These are phyloP conservation scores for Ceratocystis papillata DNA, from an alignment of 2,329 filamentous ascomycete genomes.

Conservation along the genomic window DNA sequence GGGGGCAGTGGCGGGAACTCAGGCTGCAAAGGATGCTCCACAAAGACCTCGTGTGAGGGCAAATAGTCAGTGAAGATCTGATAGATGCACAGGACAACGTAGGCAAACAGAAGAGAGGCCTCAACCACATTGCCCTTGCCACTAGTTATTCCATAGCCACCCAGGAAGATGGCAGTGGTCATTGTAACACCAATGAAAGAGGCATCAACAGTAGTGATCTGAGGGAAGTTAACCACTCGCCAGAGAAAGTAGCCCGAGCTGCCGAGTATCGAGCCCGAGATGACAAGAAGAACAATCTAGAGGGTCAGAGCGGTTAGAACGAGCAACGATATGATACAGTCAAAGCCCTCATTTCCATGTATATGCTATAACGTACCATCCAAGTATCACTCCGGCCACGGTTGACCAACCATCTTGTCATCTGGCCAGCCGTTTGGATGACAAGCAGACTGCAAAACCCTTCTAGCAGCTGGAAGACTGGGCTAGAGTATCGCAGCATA, in stretches of 20 bases:
- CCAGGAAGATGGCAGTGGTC: constrained; percentile 84
- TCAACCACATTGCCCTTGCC: constrained; percentile 91
- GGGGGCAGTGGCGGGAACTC: constrained; percentile 94
- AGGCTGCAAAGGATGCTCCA: constrained; percentile 49
- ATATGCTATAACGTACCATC: constrained; percentile 56
- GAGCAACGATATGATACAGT: not conserved
- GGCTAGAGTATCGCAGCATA: constrained; percentile 77
- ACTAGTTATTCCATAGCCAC: constrained; percentile 86
- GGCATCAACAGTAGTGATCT: constrained; percentile 84
- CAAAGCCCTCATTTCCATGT: constrained; percentile 2
- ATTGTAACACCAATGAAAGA: constrained; percentile 86
- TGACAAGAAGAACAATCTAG: constrained; percentile 75
- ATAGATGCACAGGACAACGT: constrained; percentile 96
- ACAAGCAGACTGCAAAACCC: constrained; percentile 94
- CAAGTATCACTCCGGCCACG: constrained; percentile 86
- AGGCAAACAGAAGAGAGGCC: constrained; percentile 88
- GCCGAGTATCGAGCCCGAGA: constrained; percentile 84
- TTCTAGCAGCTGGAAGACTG: constrained; percentile 86
- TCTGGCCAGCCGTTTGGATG: constrained; percentile 88
- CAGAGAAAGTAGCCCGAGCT: constrained; percentile 94
- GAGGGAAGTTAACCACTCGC: constrained; percentile 86
- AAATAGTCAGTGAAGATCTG: constrained; percentile 99
- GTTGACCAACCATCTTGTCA: constrained; percentile 91
- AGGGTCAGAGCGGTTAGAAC: not conserved
- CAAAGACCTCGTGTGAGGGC: constrained; percentile 52